phyloP scores from a whole-genome alignment of 2,329 filamentous ascomycete species.

The Exserohilum rostratum region DNA sequence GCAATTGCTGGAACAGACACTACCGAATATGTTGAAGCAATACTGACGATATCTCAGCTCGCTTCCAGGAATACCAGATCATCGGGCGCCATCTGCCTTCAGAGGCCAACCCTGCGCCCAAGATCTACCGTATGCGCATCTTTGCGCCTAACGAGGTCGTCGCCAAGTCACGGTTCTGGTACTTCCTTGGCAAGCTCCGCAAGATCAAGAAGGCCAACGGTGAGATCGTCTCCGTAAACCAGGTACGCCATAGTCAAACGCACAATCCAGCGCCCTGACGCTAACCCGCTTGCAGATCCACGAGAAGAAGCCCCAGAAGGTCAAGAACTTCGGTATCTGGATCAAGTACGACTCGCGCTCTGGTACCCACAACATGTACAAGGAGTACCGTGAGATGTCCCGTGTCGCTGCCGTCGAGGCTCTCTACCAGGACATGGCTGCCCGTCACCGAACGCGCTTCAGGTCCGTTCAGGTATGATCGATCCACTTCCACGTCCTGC shows the following conservation, averaged over 20 bases:
- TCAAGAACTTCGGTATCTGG: conserved; percentile 99
- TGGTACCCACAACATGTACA: conserved; percentile 99
- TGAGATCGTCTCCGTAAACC: conserved; percentile 97
- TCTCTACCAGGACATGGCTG: conserved; percentile 99
- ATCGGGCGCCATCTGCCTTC: conserved; percentile 99
- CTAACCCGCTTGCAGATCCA: conserved; percentile 68
- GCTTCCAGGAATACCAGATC: conserved; percentile 99
- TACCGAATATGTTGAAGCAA: conserved; percentile 8
- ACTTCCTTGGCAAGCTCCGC: conserved; percentile 98
- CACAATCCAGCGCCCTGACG: neutral
- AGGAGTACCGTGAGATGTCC: conserved; percentile 99
- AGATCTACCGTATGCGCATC: conserved; percentile 99
- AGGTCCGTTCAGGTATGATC: conserved; percentile 91
- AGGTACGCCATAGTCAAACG: conserved; percentile 65
- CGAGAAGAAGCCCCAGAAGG: conserved; percentile 99
- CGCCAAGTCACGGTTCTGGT: conserved; percentile 99
- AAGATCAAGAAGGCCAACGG: conserved; percentile 99
- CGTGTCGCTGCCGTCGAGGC: conserved; percentile 93
- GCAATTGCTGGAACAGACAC: conserved; percentile 38
- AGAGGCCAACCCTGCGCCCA: conserved; percentile 94
- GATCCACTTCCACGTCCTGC: neutral
- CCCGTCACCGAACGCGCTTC: conserved; percentile 97
- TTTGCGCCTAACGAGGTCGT: conserved; percentile 98
- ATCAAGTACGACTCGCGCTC: conserved; percentile 99
- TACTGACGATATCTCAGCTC: conserved; percentile 68